Base-by-base conservation (phyloP, 805 yeast species). In the Schizosaccharomyces japonicus region DNA sequence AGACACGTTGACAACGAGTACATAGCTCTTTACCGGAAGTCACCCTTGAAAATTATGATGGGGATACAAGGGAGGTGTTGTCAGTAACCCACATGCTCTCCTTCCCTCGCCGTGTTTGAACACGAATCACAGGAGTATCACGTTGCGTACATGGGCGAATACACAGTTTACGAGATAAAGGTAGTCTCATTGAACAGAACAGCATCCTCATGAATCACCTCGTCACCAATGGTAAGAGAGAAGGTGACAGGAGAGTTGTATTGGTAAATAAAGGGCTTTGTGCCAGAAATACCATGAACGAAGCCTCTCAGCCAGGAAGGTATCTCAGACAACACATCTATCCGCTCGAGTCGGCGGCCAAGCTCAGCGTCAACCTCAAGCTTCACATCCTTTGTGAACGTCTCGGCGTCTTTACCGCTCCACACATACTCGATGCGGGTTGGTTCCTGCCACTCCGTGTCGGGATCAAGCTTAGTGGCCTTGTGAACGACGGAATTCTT, bases 321-420 rank as follows among this genome's bases (percentile, higher is more conserved):
- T 50, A 90, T 78, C 65, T 90, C 96, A 47, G 84, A 81, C 95
- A 90, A 84, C 50, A 90, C 96, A 63, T 90, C 98, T 50, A 90
- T 85, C 60, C 96, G 76, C 66, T 83, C 95, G 47, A 82, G 75
- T 51, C 81, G 63, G 44, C 69, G 66, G 15, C 60, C 60, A 54
- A 87, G 69, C 21, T 68, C 64, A 51, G 94, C 95, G 36, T 56
- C 58, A 28, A 60, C 52, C 17, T 58, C 63, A 13, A 58, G 60
- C 7, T 50, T 39, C 42, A 55, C 45, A 3, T 25, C 28, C 7
- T 48, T 30, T 47, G 66, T 11, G 59, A 60, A 42, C 25, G 28
- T 29, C 21, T 44, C 25, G 32, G 52, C 28, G 48, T 62, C 62
- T 39, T 69, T 64, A 50, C 80, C 80, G 40, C 63, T 61, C 58